A percentile compares a stretch with the other conserved stretches of the same genome.
Evolutionary conservation across 2,329 filamentous ascomycete genomes (phyloP).

Genomic region (Colletotrichum tabaci): DNA sequence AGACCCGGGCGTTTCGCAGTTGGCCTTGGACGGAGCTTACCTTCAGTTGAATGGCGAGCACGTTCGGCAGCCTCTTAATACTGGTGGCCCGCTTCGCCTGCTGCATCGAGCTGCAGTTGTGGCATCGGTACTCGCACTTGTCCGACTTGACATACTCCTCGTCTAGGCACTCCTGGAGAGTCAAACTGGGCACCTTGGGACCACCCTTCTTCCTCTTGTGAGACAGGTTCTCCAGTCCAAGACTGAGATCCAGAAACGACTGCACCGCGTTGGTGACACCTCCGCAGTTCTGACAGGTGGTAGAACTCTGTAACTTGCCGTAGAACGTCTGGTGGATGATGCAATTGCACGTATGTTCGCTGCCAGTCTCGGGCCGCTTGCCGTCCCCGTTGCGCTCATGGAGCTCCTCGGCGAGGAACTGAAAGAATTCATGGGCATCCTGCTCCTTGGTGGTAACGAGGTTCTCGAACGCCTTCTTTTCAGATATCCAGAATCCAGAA

Average conservation of each 20-base stretch:
- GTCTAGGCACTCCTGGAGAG: conserved; percentile 81
- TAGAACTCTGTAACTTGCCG: conserved; percentile 90
- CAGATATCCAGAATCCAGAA: conserved; percentile 90
- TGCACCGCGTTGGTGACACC: conserved; percentile 88
- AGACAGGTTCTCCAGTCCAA: conserved; percentile 83
- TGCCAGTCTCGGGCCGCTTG: conserved; percentile 72
- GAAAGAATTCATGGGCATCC: conserved; percentile 97
- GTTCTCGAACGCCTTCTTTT: conserved; percentile 79
- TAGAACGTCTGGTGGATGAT: conserved; percentile 96
- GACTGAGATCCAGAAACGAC: conserved; percentile 90
- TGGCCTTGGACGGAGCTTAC: conserved; percentile 59
- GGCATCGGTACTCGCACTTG: conserved; percentile 90
- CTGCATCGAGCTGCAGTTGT: conserved; percentile 82
- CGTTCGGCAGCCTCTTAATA: conserved; percentile 88
- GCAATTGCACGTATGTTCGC: conserved; percentile 82
- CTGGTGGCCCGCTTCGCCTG: conserved; percentile 88
- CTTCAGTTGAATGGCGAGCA: conserved; percentile 94
- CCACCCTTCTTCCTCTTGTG: conserved; percentile 75
- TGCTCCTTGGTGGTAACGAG: conserved; percentile 94
- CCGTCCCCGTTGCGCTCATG: conserved; percentile 85
- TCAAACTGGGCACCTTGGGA: conserved; percentile 65
- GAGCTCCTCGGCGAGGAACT: conserved; percentile 92
- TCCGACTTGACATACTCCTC: conserved; percentile 90
- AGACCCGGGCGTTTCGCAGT: too few species aligned
- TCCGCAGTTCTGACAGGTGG: conserved; percentile 90